Evolutionary conservation across 2,329 filamentous ascomycete genomes (phyloP).

Genomic region (Capronia americana): DNA sequence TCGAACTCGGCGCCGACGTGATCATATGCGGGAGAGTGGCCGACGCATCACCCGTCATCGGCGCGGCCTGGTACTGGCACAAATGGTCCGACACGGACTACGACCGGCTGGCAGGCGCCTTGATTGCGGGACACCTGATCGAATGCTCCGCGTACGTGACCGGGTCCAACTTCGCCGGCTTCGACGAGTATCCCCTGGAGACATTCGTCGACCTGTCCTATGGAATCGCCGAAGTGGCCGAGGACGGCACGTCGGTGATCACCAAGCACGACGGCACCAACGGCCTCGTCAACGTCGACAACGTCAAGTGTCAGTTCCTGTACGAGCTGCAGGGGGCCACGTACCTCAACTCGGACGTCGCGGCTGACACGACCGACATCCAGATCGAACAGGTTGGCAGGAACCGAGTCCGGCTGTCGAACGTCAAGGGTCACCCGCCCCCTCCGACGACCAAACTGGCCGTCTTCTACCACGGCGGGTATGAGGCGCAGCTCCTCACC

Average conservation of each 20-base stretch:
- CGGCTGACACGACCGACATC: slow-evolving; percentile 40
- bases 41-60: slow-evolving; percentile 62
- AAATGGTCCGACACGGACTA: slow-evolving; percentile 58
- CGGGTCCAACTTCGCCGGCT: slow-evolving; percentile 63
- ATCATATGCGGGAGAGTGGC: slow-evolving; percentile 55
- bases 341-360: slow-evolving; percentile 57
- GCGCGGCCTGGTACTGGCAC: slow-evolving; percentile 63
- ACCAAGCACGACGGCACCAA: slow-evolving; percentile 56
- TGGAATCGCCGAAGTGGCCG: slow-evolving; percentile 58
- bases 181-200: slow-evolving; percentile 49
- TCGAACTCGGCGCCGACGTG: slow-evolving; percentile 50
- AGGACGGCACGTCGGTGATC: slow-evolving; percentile 55
- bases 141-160: slow-evolving; percentile 63
- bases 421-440: slow-evolving; percentile 52
- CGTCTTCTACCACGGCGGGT: slow-evolving; percentile 59
- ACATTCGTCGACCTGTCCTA: slow-evolving; percentile 54
- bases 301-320: slow-evolving; percentile 56
- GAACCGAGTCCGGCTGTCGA: slow-evolving; percentile 45
- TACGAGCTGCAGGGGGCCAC: slow-evolving; percentile 58
- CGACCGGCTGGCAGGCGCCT: slow-evolving; percentile 57
- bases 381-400: slow-evolving; percentile 46
- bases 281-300: slow-evolving; percentile 52
- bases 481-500: slow-evolving; percentile 53
- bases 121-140: slow-evolving; percentile 61
- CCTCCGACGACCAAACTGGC: slow-evolving; percentile 61